Evolutionary conservation across 257 asterid species (phyloP).

Genomic region (Penstemon newberryi): DNA sequence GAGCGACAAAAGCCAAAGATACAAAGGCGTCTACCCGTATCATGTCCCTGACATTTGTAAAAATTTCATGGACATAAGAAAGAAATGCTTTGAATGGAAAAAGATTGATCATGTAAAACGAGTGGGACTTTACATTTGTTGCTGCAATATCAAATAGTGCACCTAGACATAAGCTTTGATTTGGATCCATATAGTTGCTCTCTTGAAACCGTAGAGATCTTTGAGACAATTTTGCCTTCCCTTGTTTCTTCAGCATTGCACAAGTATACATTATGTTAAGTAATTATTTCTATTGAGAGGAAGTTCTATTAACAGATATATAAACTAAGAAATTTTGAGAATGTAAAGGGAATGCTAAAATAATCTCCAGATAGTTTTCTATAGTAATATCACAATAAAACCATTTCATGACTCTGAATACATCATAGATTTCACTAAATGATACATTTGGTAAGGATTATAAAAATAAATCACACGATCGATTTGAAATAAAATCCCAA

Average conservation of each 20-base stretch:
- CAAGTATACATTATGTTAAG: constrained; percentile 18
- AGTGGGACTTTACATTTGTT: constrained; percentile 61
- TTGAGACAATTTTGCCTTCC: constrained; percentile 52
- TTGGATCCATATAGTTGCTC: constrained; percentile 94
- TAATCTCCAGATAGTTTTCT: constrained; percentile 6
- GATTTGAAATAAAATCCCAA: background rate
- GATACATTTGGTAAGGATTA: constrained; percentile 2
- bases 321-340: background rate
- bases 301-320: background rate
- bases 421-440: background rate
- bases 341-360: constrained; percentile 10
- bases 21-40: constrained; percentile 85
- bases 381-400: constrained; percentile 5
- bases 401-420: constrained; percentile 12
- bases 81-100: background rate
- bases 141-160: constrained; percentile 98
- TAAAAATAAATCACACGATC: background rate
- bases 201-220: constrained; percentile 73
- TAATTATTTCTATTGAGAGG: background rate
- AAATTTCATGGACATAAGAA: constrained; percentile 13
- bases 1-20: constrained; percentile 97
- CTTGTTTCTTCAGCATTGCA: constrained; percentile 65
- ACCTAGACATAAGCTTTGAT: constrained; percentile 85
- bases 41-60: constrained; percentile 64
- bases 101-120: constrained; percentile 17